phyloP scores from a whole-genome alignment of 345 rosid genomes.

The Citropsis articulata region DNA sequence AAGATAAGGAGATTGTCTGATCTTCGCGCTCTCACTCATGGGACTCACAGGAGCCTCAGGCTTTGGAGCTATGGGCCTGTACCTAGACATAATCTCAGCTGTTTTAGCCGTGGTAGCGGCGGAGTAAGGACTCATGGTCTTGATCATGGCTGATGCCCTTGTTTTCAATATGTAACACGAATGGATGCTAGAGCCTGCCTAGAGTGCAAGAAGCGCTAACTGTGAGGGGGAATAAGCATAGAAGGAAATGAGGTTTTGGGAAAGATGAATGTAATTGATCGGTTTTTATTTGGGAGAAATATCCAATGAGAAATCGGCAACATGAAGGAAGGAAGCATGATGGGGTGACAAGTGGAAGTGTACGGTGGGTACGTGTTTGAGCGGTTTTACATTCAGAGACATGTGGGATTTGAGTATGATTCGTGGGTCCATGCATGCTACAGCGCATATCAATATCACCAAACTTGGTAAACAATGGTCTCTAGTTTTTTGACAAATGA shows the following conservation, averaged over 20 bases:
- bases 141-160: slow-evolving; percentile 48
- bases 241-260: background rate
- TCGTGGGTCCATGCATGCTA: slow-evolving; percentile 52
- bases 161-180: background rate
- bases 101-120: slow-evolving; percentile 54
- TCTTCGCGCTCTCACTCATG: slow-evolving; percentile 44
- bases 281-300: slow-evolving; percentile 5
- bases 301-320: slow-evolving; percentile 52
- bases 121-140: slow-evolving; percentile 49
- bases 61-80: slow-evolving; percentile 91
- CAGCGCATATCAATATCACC: slow-evolving; percentile 28
- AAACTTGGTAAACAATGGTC: background rate
- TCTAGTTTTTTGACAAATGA: background rate
- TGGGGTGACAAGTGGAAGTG: slow-evolving; percentile 50
- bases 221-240: no score
- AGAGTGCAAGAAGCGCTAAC: no score
- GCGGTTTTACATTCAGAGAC: slow-evolving; percentile 39
- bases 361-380: slow-evolving; percentile 75
- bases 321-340: slow-evolving; percentile 36
- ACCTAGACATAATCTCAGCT: slow-evolving; percentile 91
- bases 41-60: slow-evolving; percentile 43
- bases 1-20: slow-evolving; percentile 69
- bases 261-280: background rate
- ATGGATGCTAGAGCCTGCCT: no score
- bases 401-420: slow-evolving; percentile 40